These are phyloP conservation scores for Pseudofabraea citricarpa DNA, from an alignment of 2,329 filamentous ascomycete species.

Conservation along the genomic window DNA sequence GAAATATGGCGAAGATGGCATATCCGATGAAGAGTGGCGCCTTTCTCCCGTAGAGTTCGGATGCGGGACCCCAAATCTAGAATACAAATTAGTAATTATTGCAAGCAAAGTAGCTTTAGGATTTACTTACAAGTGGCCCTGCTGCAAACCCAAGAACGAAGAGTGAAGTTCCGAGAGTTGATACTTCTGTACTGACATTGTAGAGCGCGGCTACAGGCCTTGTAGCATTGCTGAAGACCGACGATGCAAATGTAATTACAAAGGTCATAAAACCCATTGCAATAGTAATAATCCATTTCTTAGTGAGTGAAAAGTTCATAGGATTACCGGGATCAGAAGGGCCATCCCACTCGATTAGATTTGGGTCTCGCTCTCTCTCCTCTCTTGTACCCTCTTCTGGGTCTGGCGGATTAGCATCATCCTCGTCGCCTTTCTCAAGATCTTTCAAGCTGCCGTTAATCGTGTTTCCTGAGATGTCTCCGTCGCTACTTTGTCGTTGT, in stretches of 20 bases:
- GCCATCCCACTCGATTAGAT: conserved; percentile 20
- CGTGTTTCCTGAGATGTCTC: not conserved
- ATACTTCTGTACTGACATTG: conserved; percentile 34
- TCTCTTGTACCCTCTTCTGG: not conserved
- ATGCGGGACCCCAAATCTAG: conserved; percentile 36
- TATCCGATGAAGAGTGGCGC: conserved; percentile 44
- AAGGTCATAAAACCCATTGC: conserved; percentile 18
- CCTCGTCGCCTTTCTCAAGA: conserved; percentile 7
- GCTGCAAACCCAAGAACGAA: conserved; percentile 29
- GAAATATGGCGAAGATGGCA: conserved; percentile 44
- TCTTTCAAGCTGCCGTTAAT: not conserved
- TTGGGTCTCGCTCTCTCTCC: conserved; percentile 7
- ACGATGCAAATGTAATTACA: conserved; percentile 21
- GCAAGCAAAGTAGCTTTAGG: not conserved
- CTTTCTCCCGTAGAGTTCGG: conserved; percentile 45
- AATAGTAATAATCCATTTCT: conserved; percentile 20
- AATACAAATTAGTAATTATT: conserved; percentile 1
- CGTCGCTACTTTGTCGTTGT: not conserved
- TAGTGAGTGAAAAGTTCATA: conserved; percentile 18
- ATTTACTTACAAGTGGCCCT: conserved; percentile 13
- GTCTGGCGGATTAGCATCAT: not conserved
- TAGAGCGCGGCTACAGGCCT: conserved; percentile 13
- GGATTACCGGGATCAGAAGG: conserved; percentile 20
- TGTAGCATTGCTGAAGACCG: conserved; percentile 22
- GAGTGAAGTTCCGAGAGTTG: conserved; percentile 54